Evolutionary conservation across 1,139 yeast genomes (phyloP), one percentile per base, ranked within the genome.

Genomic region (Kluyveromyces sp.): DNA sequence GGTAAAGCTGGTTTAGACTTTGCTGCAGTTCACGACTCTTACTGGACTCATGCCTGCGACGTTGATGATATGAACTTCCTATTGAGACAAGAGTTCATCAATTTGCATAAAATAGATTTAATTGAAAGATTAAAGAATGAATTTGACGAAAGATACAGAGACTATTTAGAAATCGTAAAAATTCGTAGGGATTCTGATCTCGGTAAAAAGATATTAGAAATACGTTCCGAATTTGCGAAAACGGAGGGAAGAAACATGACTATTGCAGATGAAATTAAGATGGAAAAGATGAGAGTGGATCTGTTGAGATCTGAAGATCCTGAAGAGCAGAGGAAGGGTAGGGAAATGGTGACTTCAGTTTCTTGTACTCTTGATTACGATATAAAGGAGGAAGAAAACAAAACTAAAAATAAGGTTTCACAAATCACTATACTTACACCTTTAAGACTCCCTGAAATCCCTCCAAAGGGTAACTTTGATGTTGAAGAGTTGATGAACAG

Each of bases 1-100:
- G 79, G 83, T n/a, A 73, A 78, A 41, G 63, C 64, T 3, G 79
- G 77, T 0, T 65, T 92, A 46, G 72, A 80, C n/a, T 92, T 94
- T 72, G 97, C 98, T 0, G 83, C 97, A 0, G 99, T 92, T 33
- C 99, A 92, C 66, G 99, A 92, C 65, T 90, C 97, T 1, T 92
- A 87, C 64, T 92, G 99, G 99, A 89, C 98, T 0, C 98, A 94
- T 65, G 97, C 98, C 1, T 71, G 79, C 37, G 94, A 87, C 61
- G 80, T 92, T 33, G 83, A 81, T 53, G 62, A 58, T 5, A 83
- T 92, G 94, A 88, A 83, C 63, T 60, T 58, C n/a, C 70, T 76
- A 42, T 71, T 92, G 52, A 78, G 99, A 61, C 81, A 84, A 38
- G 81, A 87, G 50, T 92, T 92, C 66, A 84, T 92, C 51, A 70